A percentile compares a stretch with the other conserved stretches of the same genome.
phyloP scores from a whole-genome alignment of 2,329 filamentous ascomycete species.

The Herpotrichia juniperi region DNA sequence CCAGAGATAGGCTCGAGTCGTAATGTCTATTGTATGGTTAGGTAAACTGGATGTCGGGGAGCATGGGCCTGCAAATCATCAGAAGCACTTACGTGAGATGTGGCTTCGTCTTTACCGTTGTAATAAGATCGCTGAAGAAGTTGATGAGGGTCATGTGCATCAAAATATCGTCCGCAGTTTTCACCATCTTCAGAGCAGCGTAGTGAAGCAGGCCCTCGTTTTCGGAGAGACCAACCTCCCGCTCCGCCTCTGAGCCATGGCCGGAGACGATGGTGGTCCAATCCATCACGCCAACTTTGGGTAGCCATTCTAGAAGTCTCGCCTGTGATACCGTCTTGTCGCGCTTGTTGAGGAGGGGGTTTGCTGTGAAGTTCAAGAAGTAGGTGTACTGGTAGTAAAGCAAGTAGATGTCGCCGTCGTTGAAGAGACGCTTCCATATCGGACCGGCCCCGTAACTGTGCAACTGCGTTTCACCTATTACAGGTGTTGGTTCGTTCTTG shows the following conservation, averaged over 20 bases:
- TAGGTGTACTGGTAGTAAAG: slow-evolving; percentile 63
- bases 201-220: slow-evolving; percentile 59
- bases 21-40: slow-evolving; percentile 35
- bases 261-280: slow-evolving; percentile 60
- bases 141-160: slow-evolving; percentile 66
- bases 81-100: slow-evolving; percentile 33
- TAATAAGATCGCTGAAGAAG: slow-evolving; percentile 62
- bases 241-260: slow-evolving; percentile 60
- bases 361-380: slow-evolving; percentile 44
- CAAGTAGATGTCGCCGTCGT: slow-evolving; percentile 64
- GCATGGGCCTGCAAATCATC: no score
- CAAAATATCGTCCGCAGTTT: slow-evolving; percentile 61
- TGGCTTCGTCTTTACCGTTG: slow-evolving; percentile 42
- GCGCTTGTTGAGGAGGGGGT: slow-evolving; percentile 51
- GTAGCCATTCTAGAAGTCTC: slow-evolving; percentile 63
- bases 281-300: slow-evolving; percentile 59
- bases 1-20: slow-evolving; percentile 51
- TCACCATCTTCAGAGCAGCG: slow-evolving; percentile 61
- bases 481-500: slow-evolving; percentile 49
- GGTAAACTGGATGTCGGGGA: not conserved
- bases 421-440: slow-evolving; percentile 67
- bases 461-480: slow-evolving; percentile 31
- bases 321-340: slow-evolving; percentile 66
- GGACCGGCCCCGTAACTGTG: slow-evolving; percentile 45
- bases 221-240: slow-evolving; percentile 37